Base-by-base conservation (phyloP, 495 filamentous ascomycete species). In the Neurospora terricola region DNA sequence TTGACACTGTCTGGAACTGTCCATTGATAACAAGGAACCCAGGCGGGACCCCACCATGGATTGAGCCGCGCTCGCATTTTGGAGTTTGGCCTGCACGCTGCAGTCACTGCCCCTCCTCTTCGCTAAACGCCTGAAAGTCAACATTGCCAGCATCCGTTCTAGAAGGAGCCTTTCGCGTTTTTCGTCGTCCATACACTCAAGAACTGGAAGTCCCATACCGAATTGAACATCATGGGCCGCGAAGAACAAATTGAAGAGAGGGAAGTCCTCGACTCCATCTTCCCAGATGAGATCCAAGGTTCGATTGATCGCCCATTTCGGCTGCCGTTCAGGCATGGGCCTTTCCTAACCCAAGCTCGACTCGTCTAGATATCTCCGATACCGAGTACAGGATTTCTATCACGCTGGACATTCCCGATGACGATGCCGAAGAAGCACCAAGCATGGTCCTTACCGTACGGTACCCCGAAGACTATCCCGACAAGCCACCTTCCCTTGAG, bases 211-310 rank as follows among this genome's bases (percentile, higher is more conserved):
- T 10, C 23, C 23, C 48, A n/a, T 30, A 66, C 23, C 6, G 14
- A 62, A 18, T 36, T 66, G 8, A 12, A 21, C 71, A 89, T 75
- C 11, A 98, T 98, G 96, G 94, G 95, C 36, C 88, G 87, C 78
- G 96, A 99, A 84, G 96, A 99, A 72, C 96, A 99, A 81, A 83
- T 88, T 70, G 94, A 99, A 84, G 96, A 99, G 86, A 91, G 95
- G 76, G 96, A 98, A 81, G 94, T 99, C 71, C 92, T 99, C 75
- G 93, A 95, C 78, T 97, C 94, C 71, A 99, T 99, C 76, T 99
- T 97, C 78, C 94, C 96, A 14, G 96, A 99, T 42, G 96, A 99
- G 81, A 97, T 98, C 70, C 93, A 91, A 87, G 92, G 94, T 96
- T 40, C 18, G 83, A 74, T 21, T 70, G 30, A 40, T 37, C 36